Evolutionary conservation across 495 filamentous ascomycete genomes (phyloP).

Genomic region (Penicillium nucicola): DNA sequence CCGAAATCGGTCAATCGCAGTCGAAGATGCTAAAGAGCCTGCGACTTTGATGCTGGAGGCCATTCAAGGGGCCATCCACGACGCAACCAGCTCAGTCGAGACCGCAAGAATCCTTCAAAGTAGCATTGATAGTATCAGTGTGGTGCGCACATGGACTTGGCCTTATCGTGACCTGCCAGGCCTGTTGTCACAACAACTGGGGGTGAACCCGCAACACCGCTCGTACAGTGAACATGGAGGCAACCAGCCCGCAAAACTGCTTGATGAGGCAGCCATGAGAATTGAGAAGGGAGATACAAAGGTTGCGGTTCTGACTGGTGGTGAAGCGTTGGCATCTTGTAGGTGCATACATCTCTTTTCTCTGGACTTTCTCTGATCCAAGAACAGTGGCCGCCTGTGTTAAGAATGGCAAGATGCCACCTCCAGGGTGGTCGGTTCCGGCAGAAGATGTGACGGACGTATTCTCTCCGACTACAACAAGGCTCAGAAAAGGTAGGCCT

Average conservation of each 20-base stretch:
- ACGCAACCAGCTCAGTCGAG: slow-evolving; percentile 24
- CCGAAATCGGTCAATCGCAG: slow-evolving; percentile 42
- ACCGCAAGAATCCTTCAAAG: slow-evolving; percentile 28
- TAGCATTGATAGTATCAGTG: slow-evolving; percentile 49
- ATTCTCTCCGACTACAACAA: slow-evolving; percentile 11
- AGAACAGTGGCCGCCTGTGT: slow-evolving; percentile 30
- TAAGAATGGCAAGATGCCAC: slow-evolving; percentile 38
- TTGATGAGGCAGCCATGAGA: slow-evolving; percentile 54
- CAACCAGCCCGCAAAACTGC: slow-evolving; percentile 49
- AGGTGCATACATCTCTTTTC: slow-evolving; percentile 5
- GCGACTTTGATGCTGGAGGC: slow-evolving; percentile 49
- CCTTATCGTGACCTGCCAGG: slow-evolving; percentile 49
- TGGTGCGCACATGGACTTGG: slow-evolving; percentile 60
- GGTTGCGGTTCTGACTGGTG: slow-evolving; percentile 52
- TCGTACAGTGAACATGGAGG: slow-evolving; percentile 51
- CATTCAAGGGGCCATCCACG: slow-evolving; percentile 41
- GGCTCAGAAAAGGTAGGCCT: slow-evolving; percentile 7
- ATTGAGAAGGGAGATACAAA: slow-evolving; percentile 43
- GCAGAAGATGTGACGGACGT: slow-evolving; percentile 23
- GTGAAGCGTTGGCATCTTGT: slow-evolving; percentile 55
- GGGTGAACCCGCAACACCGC: slow-evolving; percentile 33
- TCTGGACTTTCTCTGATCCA: slow-evolving; percentile 1
- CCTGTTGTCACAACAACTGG: slow-evolving; percentile 39
- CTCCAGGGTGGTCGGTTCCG: slow-evolving; percentile 44
- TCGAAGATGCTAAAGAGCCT: slow-evolving; percentile 53